Base-by-base conservation (phyloP, 805 yeast species). In the Metschnikowia amazonensis region DNA sequence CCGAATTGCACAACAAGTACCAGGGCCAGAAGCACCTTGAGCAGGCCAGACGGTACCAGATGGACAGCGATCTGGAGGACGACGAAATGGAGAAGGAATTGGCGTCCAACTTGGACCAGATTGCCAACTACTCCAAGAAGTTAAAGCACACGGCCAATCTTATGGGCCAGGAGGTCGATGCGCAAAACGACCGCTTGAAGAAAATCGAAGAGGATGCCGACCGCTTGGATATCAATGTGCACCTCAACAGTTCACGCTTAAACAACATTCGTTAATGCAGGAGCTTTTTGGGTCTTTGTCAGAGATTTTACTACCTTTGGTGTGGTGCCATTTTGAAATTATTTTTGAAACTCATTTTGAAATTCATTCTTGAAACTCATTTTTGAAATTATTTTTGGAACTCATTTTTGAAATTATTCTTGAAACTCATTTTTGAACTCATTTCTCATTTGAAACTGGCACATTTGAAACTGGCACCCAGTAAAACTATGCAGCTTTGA, bases 31-130 rank as follows among this genome's bases (percentile, higher is more conserved):
- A 70, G 51, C 65, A 75, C 50, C 74, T 80, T 39, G 70, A 72
- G 14, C 82, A 80, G 31, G 85, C 95, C 2, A 70, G 79, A 46
- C 70, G 80, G 52, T 89, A 84, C 65, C 87, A 86, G 57, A 86
- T 88, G 56, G 97, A 89, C 60, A 86, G 85, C 40, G 97, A 92
- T 65, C 81, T 82, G 41, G 97, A 92, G 62, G 98, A 94, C 64
- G 96, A 89, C 57, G 94, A 83, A 55, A 79, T 89, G 79, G 98
- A 92, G 61, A 79, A 84, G 51, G 96, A 90, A 64, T 80, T 89
- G 55, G 90, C 89, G 44, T 69, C 77, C 51, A 94, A 94, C 59
- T 70, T 92, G 64, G 90, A 86, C 57, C 88, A 84, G 62, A 85
- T 94, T 40, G 76, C 79, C 10, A 75, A 74, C 33, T 78, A 84